Percentiles rank a stretch among this genome's conserved stretches.
Conservation (phyloP, 208 protist species). For the Acanthamoeba sp. region DNA sequence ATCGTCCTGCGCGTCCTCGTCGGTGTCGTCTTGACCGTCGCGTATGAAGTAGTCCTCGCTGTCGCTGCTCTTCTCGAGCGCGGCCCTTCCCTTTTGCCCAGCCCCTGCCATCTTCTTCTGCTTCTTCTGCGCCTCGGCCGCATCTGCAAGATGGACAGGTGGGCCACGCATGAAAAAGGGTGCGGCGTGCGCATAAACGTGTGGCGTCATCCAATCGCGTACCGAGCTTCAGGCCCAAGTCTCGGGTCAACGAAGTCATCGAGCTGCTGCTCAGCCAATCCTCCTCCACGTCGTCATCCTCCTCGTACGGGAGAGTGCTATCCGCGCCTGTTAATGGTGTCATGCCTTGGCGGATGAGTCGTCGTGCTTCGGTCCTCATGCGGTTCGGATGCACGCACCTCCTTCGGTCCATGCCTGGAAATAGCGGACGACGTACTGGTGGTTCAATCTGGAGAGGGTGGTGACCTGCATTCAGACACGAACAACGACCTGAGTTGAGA, state of each 20-base stretch:
- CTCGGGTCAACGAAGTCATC: not conserved
- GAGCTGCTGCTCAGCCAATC: slow-evolving; percentile 57
- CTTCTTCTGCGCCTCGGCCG: not conserved
- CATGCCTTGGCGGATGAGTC: no score
- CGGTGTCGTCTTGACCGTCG: slow-evolving; percentile 4
- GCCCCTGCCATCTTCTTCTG: not conserved
- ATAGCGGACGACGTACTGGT: slow-evolving; percentile 87
- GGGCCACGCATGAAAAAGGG: no score
- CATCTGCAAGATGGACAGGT: not conserved
- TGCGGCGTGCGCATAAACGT: no score
- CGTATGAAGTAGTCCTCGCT: slow-evolving; percentile 36
- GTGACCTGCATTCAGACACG: no score
- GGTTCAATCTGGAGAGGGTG: slow-evolving; percentile 84
- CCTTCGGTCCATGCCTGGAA: slow-evolving; percentile 88
- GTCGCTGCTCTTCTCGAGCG: not conserved
- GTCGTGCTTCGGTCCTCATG: no score
- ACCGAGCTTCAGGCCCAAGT: slow-evolving; percentile 63
- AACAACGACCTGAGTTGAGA: no score
- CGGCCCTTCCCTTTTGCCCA: not conserved
- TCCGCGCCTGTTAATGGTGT: not conserved
- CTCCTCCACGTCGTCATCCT: slow-evolving; percentile 60
- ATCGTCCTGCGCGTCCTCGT: not conserved
- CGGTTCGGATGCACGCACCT: not conserved
- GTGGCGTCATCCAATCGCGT: not conserved
- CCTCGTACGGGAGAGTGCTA: not conserved